Evolutionary conservation across 768 basidiomycete genomes (phyloP), one percentile per base, ranked within the genome.

Genomic region (Auriculariales sp.): DNA sequence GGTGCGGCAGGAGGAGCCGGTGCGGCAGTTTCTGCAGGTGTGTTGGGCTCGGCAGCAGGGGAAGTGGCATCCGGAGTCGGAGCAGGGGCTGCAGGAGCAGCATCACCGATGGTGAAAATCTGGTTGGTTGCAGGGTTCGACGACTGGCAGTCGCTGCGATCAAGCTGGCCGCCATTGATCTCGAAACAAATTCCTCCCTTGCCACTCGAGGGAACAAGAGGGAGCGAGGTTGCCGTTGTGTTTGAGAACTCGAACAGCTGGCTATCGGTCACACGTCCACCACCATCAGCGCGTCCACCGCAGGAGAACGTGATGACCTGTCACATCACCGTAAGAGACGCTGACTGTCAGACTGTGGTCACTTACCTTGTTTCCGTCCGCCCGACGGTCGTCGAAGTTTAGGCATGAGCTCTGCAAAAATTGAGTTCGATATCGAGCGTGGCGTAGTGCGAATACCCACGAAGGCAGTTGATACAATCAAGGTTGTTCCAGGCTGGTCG

Each of bases 291-390:
- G n/a, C 50, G 42, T n/a, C 50, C 50, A 30, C 50, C 50, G 0
- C 50, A 51, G 17, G 47, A 49, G 46, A 51, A 51, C 25, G 47
- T n/a, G 10, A 51, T 22, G 28, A 51, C 50, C 42, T 51, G 50
- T n/a, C n/a, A n/a, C n/a, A n/a, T n/a, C n/a, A n/a, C n/a, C n/a
- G n/a, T n/a, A n/a, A n/a, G n/a, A n/a, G n/a, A n/a, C n/a, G n/a
- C n/a, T n/a, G n/a, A n/a, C n/a, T n/a, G n/a, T n/a, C n/a, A n/a
- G n/a, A n/a, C n/a, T n/a, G n/a, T n/a, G n/a, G n/a, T n/a, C n/a
- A n/a, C n/a, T n/a, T n/a, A n/a, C n/a, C 4, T 12, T 19, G 50
- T 51, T 44, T 9, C 50, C 50, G 4, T 29, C 39, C 19, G 28
- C 28, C 6, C 49, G 49, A 22, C 49, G 33, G 0, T 19, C 33